Evolutionary conservation across 2,329 filamentous ascomycete species (phyloP), one percentile per base, ranked within the genome.

Genomic region (Ophiostoma ips): DNA sequence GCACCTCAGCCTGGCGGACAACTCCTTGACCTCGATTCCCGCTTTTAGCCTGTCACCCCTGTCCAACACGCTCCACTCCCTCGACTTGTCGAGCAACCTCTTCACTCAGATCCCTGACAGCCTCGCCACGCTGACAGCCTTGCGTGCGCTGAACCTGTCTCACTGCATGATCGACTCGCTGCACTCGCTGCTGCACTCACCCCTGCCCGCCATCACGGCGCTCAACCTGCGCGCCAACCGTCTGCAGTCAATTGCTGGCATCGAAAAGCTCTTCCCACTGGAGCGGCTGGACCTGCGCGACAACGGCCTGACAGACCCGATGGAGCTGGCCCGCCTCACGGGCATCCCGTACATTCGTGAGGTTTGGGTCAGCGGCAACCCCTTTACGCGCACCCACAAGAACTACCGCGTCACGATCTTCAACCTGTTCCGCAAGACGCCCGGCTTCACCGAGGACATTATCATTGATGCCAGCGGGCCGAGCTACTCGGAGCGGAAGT

Each of bases 131-230:
- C 71, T 98, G 52, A 88, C 87, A 18, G 83, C 87, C 28, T 75
- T 98, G n/a, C 81, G 89, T 56, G 89, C 92, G 21, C 70, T 98
- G 49, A 96, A 98, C 60, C 73, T 98, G 24, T 94, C 90, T 4
- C 85, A 94, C 60, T 96, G 90, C 72, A 95, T 96, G 89, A 96
- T 98, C 55, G 86, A 90, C 58, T 92, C 88, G 15, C 72, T 98
- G 50, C 85, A 94, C 59, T 95, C 90, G 2, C 71, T 98, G 38
- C 81, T 81, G 2, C 81, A 84, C 55, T 92, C 84, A 59, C 87
- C 92, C 12, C 73, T 98, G 5, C 90, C 92, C 28, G 90, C 92
- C 18, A 95, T 98, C 55, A 94, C 86, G 1, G 89, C 89, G 1
- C 71, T 98, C 51, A 96, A 96, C 60, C 76, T 98, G 50, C 82